phyloP scores from a whole-genome alignment of 2,329 filamentous ascomycete genomes.

The Madurella fahalii region DNA sequence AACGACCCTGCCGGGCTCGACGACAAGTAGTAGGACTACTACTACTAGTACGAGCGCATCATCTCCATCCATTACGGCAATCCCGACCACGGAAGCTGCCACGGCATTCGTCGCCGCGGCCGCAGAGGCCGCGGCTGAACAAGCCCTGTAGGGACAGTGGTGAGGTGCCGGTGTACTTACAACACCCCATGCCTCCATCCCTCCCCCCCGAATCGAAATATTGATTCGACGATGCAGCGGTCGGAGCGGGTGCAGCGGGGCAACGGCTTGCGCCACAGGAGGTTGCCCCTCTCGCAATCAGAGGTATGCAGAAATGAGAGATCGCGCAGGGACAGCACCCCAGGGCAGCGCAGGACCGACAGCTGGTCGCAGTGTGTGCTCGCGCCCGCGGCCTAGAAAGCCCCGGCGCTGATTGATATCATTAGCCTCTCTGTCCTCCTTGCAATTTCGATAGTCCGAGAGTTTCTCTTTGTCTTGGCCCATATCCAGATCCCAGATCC shows the following conservation, averaged over 20 bases:
- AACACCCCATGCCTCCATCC: not conserved
- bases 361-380: no score
- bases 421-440: no score
- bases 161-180: constrained; percentile 3
- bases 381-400: no score
- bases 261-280: constrained; percentile 6
- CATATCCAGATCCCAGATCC: no score
- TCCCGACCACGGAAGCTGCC: not conserved
- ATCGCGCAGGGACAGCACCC: no score
- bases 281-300: constrained; percentile 14
- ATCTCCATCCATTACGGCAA: not conserved
- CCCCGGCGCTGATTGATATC: no score
- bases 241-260: constrained; percentile 10
- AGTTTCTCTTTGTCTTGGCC: no score
- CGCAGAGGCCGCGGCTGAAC: not conserved
- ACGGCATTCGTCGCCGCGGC: not conserved
- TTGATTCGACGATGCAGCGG: constrained; percentile 2
- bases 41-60: not conserved
- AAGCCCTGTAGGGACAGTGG: constrained; percentile 10
- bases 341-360: no score
- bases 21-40: no score
- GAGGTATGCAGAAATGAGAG: constrained; percentile 13
- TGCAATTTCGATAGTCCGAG: no score
- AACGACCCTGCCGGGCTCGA: not conserved
- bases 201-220: no score